These are phyloP conservation scores for Groenewaldozyma auringiensis DNA, from an alignment of 1,139 yeast species.

Conservation along the genomic window DNA sequence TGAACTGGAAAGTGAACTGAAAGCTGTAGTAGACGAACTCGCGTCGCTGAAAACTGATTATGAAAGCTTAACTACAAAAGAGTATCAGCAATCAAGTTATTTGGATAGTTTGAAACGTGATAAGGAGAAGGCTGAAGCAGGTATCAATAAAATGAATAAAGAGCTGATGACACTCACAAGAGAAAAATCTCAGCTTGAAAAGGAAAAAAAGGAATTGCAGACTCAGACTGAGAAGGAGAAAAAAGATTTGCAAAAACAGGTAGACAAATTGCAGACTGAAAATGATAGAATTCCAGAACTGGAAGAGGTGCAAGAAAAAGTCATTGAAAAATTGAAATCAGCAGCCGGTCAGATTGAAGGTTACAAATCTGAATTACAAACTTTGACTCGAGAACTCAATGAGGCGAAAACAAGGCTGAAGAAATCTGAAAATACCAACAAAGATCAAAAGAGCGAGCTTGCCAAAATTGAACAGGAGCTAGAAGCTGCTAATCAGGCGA, in stretches of 20 bases:
- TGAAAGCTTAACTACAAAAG: slow-evolving; percentile 27
- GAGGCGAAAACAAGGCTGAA: slow-evolving; percentile 2
- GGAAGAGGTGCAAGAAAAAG: slow-evolving; percentile 24
- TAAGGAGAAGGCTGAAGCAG: slow-evolving; percentile 71
- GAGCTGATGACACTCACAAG: slow-evolving; percentile 64
- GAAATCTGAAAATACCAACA: slow-evolving; percentile 4
- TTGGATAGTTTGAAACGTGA: slow-evolving; percentile 37
- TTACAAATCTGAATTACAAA: slow-evolving; percentile 16
- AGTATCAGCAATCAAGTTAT: slow-evolving; percentile 34
- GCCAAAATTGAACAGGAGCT: slow-evolving; percentile 6
- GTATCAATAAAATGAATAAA: slow-evolving; percentile 83
- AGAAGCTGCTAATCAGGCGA: not conserved
- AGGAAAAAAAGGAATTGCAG: slow-evolving; percentile 31
- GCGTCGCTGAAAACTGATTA: slow-evolving; percentile 15
- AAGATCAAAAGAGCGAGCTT: slow-evolving; percentile 10
- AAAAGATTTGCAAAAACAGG: slow-evolving; percentile 17
- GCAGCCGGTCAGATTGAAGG: slow-evolving; percentile 27
- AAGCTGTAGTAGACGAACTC: slow-evolving; percentile 9
- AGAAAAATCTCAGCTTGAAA: slow-evolving; percentile 49
- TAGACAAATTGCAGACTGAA: slow-evolving; percentile 16
- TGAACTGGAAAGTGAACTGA: slow-evolving; percentile 7
- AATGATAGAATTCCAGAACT: slow-evolving; percentile 20
- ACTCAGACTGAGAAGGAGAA: slow-evolving; percentile 20
- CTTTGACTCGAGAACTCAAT: slow-evolving; percentile 8
- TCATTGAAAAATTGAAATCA: slow-evolving; percentile 27